phyloP scores from a whole-genome alignment of 305 asterid genomes.

The Fraxinus baroniana region DNA sequence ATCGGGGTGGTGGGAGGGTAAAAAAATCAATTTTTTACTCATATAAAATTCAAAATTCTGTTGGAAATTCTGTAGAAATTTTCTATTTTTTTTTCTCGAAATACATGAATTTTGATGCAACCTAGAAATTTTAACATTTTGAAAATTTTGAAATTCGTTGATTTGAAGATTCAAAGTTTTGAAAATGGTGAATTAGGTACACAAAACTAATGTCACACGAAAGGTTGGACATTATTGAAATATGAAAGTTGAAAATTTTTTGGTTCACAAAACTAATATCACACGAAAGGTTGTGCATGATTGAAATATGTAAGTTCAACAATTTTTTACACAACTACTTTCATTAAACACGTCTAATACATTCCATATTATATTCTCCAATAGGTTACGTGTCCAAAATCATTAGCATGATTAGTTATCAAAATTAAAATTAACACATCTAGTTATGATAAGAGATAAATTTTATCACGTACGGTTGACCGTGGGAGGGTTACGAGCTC shows the following conservation, averaged over 20 bases:
- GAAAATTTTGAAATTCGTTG: not conserved
- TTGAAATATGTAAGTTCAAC: not conserved
- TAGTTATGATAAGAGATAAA: not conserved
- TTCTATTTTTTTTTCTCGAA: too few relatives aligned
- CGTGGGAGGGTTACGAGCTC: not conserved
- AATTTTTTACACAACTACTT: not conserved
- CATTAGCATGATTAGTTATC: not conserved
- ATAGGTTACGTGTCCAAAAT: not conserved
- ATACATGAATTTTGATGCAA: not conserved
- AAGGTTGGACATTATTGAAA: not conserved
- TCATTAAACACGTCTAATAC: not conserved
- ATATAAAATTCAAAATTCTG: too few relatives aligned
- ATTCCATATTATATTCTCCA: not conserved
- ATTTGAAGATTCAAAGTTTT: not conserved
- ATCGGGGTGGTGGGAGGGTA: too few relatives aligned
- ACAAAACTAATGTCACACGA: not conserved
- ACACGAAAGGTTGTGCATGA: not conserved
- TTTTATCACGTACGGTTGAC: not conserved
- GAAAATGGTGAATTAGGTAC: not conserved
- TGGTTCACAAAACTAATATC: not conserved
- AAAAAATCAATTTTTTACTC: too few relatives aligned
- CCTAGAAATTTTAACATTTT: not conserved
- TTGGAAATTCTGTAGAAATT: too few relatives aligned
- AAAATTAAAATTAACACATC: too few relatives aligned
- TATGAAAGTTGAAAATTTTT: not conserved